phyloP scores from a whole-genome alignment of 805 yeast genomes.

The Barnettozyma sucrosica region DNA sequence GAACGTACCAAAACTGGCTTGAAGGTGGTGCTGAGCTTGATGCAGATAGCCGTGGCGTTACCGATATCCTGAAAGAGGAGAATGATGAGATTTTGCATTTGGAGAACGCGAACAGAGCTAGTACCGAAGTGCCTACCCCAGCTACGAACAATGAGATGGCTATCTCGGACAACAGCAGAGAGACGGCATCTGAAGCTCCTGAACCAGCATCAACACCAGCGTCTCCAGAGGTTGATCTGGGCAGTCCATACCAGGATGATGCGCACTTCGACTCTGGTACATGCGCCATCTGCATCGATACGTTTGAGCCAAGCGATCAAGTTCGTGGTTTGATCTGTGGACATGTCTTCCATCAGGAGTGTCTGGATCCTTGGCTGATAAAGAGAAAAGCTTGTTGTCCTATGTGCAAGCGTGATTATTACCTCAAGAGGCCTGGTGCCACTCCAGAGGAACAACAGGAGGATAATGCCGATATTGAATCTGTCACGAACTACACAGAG shows the following conservation, averaged over 20 bases:
- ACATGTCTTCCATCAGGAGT: slow-evolving; percentile 74
- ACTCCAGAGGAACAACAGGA: slow-evolving; percentile 21
- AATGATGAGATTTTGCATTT: slow-evolving; percentile 14
- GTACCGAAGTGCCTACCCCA: not conserved
- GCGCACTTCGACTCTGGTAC: slow-evolving; percentile 57
- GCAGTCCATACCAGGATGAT: slow-evolving; percentile 18
- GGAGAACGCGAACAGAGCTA: slow-evolving; percentile 7
- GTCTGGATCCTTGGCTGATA: slow-evolving; percentile 79
- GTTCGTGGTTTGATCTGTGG: slow-evolving; percentile 78
- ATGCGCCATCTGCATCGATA: slow-evolving; percentile 76
- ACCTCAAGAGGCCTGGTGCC: slow-evolving; percentile 23
- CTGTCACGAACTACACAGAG: slow-evolving; percentile 26
- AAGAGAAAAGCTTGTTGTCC: slow-evolving; percentile 78
- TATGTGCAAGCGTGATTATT: slow-evolving; percentile 69
- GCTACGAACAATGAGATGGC: not conserved
- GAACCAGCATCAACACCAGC: not conserved
- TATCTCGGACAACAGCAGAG: not conserved
- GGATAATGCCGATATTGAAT: slow-evolving; percentile 22
- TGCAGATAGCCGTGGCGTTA: slow-evolving; percentile 37
- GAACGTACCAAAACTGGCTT: slow-evolving; percentile 55
- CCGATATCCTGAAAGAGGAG: slow-evolving; percentile 35
- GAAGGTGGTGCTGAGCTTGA: slow-evolving; percentile 55
- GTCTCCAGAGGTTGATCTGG: slow-evolving; percentile 17
- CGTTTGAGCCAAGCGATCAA: slow-evolving; percentile 50
- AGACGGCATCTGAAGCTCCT: not conserved